Evolutionary conservation across 108 stramenopile species (phyloP), one percentile per base, ranked within the genome.

Genomic region (Cylindrotheca closterium): DNA sequence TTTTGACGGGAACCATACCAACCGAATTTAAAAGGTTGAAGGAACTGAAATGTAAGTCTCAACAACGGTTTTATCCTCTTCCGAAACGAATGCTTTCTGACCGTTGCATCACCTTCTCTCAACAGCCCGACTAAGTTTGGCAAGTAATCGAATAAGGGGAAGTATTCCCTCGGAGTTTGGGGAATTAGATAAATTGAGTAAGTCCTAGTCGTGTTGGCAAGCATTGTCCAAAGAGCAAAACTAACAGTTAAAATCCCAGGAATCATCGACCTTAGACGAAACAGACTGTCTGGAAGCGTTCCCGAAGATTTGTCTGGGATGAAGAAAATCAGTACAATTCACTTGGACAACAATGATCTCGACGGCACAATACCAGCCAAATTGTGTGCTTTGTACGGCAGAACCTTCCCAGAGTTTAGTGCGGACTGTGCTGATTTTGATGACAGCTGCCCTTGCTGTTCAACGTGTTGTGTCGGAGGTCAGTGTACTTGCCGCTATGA

Each of bases 101-200:
- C 37, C 15, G 37, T 10, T 42, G 7, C 37, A 7, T 42, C 15
- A 7, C 37, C 37, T 42, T 42, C 10, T 10, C 37, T 15, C 7
- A 7, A 42, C 37, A 42, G 37, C 37, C 15, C 37, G 7, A 7
- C 37, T 42, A 7, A 15, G 15, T 42, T 15, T 42, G 10, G 37
- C 37, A 7, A 42, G 10, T 15, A 42, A 42, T 42, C 37, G 37
- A 18, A 68, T 93, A 7, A 56, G 19, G 21, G 88, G 88, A 15
- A 33, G 26, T 10, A 62, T 93, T 21, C 91, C 91, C 1, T 46
- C 67, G 8, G 47, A 49, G 1, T 46, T 92, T 21, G 79, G 69
- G 0, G 46, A 68, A 7, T 33, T 83, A 19, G 51, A 31, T 3
- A 58, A 68, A 45, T 49, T 81, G 50, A 50, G 45, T 42, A 42